A percentile compares a stretch with the other conserved stretches of the same genome.
phyloP scores from a whole-genome alignment of 495 filamentous ascomycete species.

The Tirmania nivea region DNA sequence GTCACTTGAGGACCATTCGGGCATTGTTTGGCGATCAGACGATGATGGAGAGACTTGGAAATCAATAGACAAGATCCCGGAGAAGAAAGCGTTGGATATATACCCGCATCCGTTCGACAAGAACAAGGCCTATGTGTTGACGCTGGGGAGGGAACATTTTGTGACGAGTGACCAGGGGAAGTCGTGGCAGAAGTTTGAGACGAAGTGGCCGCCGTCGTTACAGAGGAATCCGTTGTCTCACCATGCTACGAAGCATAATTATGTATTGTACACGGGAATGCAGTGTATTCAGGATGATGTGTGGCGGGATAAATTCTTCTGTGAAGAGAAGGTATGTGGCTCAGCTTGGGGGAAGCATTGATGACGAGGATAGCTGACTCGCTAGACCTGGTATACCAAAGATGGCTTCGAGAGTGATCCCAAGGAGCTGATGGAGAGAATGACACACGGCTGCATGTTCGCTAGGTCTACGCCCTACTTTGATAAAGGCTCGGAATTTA shows the following conservation, averaged over 20 bases:
- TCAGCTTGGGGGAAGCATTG: background rate
- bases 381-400: constrained; percentile 48
- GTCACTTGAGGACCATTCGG: constrained; percentile 11
- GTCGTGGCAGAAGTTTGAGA: constrained; percentile 52
- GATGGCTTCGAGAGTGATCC: constrained; percentile 53
- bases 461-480: constrained; percentile 56
- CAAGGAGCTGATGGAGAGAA: constrained; percentile 33
- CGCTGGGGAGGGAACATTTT: constrained; percentile 44
- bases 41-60: constrained; percentile 63
- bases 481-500: constrained; percentile 34
- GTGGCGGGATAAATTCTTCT: constrained; percentile 28
- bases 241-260: constrained; percentile 58
- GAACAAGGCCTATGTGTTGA: constrained; percentile 56
- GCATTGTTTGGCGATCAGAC: constrained; percentile 45
- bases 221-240: constrained; percentile 38
- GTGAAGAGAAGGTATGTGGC: constrained; percentile 18
- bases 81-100: constrained; percentile 37
- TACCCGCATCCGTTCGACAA: constrained; percentile 55
- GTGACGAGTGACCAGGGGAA: constrained; percentile 59
- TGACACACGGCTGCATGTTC: constrained; percentile 58
- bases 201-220: constrained; percentile 27
- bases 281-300: constrained; percentile 34
- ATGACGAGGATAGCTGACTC: background rate
- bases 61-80: constrained; percentile 37
- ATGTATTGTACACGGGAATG: constrained; percentile 59